Conservation (phyloP, 345 rosid genomes). For the Eucalyptus tenuipes region DNA sequence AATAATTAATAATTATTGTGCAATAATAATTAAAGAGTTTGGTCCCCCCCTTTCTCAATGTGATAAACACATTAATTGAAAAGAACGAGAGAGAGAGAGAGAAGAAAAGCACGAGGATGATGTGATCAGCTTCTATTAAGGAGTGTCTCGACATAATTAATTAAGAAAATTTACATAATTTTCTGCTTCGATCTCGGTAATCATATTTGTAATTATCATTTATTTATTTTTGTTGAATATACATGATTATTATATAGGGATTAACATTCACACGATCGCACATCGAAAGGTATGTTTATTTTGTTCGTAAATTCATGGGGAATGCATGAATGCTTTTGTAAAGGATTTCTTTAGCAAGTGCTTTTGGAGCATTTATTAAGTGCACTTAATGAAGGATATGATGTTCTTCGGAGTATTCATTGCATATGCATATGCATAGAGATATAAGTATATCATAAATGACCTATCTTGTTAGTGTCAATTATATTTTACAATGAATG, state of each 20-base stretch:
- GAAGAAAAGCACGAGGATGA: background rate
- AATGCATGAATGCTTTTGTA: background rate
- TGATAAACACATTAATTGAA: background rate
- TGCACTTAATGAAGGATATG: background rate
- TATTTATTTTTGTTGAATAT: background rate
- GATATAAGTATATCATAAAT: background rate
- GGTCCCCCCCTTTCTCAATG: background rate
- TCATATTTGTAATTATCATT: background rate
- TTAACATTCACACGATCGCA: background rate
- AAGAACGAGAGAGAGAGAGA: background rate
- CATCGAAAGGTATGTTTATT: background rate
- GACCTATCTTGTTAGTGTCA: background rate
- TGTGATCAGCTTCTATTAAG: background rate
- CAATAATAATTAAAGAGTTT: background rate
- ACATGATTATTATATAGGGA: background rate
- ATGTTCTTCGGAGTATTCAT: background rate
- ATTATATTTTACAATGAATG: rapidly evolving
- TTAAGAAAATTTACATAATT: background rate
- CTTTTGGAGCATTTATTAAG: background rate
- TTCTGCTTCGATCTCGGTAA: rapidly evolving
- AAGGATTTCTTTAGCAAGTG: background rate
- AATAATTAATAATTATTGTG: background rate
- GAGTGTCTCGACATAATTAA: background rate
- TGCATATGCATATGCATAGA: background rate
- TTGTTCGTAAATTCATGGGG: background rate